Conservation (phyloP, 768 basidiomycete genomes). For the Naganishia randhawae region DNA sequence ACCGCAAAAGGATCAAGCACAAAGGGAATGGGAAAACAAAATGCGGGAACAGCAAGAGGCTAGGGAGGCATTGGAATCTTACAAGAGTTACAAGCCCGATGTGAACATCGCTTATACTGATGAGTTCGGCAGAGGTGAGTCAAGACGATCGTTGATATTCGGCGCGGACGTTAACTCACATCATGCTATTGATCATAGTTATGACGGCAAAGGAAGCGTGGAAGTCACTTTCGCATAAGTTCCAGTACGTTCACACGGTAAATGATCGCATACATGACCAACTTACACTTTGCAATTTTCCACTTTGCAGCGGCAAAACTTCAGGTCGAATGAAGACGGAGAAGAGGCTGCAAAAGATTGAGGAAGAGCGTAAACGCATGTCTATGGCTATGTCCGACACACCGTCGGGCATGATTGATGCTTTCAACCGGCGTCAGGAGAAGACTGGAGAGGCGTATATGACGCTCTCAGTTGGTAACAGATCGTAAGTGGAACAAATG, state of each 20-base stretch:
- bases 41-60: slow-evolving; percentile 87
- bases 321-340: slow-evolving; percentile 96
- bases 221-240: slow-evolving; percentile 95
- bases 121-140: slow-evolving; percentile 73
- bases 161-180: background rate
- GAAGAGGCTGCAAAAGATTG: slow-evolving; percentile 91
- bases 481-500: slow-evolving; percentile 64
- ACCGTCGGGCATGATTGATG: slow-evolving; percentile 86
- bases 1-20: slow-evolving; percentile 80
- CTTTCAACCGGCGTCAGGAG: slow-evolving; percentile 88
- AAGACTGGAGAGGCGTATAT: slow-evolving; percentile 95
- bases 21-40: slow-evolving; percentile 90
- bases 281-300: background rate
- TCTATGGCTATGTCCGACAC: slow-evolving; percentile 96
- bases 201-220: slow-evolving; percentile 90
- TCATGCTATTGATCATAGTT: slow-evolving; percentile 28
- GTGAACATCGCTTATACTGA: slow-evolving; percentile 95
- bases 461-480: slow-evolving; percentile 86
- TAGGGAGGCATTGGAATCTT: slow-evolving; percentile 70
- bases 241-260: slow-evolving; percentile 59
- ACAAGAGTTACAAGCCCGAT: slow-evolving; percentile 94
- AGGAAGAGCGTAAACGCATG: slow-evolving; percentile 90
- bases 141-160: background rate
- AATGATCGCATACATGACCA: background rate
- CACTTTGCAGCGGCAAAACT: slow-evolving; percentile 65